Evolutionary conservation across 352 stramenopile species (phyloP).

Genomic region (Achlya hypogyna): DNA sequence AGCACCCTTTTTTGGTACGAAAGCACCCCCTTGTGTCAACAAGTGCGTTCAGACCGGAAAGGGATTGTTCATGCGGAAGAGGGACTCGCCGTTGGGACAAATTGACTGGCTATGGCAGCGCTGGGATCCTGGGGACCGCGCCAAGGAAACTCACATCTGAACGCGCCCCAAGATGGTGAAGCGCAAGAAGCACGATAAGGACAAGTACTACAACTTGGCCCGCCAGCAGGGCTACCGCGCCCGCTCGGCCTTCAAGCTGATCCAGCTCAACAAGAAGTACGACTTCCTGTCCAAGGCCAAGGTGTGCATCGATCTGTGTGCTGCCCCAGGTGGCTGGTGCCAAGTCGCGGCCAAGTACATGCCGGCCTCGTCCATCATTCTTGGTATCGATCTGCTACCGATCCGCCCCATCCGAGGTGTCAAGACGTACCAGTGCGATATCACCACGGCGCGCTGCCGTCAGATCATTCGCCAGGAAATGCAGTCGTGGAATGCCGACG

Average conservation of each 20-base stretch:
- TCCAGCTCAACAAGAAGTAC: conserved; percentile 99
- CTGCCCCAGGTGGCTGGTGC: conserved; percentile 97
- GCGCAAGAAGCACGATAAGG: conserved; percentile 97
- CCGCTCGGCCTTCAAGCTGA: conserved; percentile 99
- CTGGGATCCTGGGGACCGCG: no score
- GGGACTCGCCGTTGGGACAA: no score
- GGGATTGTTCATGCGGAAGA: no score
- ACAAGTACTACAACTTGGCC: conserved; percentile 99
- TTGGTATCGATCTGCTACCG: conserved; percentile 97
- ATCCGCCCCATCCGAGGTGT: conserved; percentile 96
- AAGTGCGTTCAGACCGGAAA: no score
- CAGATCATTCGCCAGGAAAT: conserved; percentile 91
- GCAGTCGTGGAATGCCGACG: conserved; percentile 89
- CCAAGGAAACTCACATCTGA: no score
- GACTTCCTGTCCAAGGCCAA: conserved; percentile 94
- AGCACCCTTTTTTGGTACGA: no score
- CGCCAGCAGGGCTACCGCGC: conserved; percentile 98
- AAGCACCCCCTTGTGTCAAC: no score
- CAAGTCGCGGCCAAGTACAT: conserved; percentile 89
- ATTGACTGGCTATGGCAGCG: no score
- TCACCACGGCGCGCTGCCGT: conserved; percentile 85
- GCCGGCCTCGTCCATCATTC: conserved; percentile 92
- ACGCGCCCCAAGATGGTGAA: no score
- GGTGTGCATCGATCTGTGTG: conserved; percentile 98
- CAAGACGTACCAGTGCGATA: conserved; percentile 96